Evolutionary conservation across 2,329 filamentous ascomycete species (phyloP), one percentile per base, ranked within the genome.

Genomic region (Fusarium beomiforme): DNA sequence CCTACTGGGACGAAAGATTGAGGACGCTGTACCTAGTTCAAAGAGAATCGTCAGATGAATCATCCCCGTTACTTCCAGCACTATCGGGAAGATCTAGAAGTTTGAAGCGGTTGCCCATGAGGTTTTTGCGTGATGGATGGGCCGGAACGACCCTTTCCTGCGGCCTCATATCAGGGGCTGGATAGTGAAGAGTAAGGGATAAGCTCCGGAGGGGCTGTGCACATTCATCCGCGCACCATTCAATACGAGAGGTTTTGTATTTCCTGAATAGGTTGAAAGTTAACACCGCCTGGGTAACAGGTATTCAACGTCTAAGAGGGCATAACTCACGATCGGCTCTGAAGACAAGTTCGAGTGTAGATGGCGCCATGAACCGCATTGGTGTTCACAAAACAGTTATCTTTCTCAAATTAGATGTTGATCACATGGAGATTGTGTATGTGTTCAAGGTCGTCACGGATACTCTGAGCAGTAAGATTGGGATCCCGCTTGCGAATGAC

Each of bases 381-480:
- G 11, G 91, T 93, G 59, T 88, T 90, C 70, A 97, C 89, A 78
- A 88, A 88, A 64, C 88, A 91, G 78, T 90, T 88, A 7, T 85
- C 85, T 21, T 85, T 83, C 5, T 81, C 79, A 78, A 92, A 91
- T 11, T 82, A 80, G 46, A 96, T 82, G 44, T 87, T 87, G 75
- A 96, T 85, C 14, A 97, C 87, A 24, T 91, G 83, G 2, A 97
- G 85, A 68, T 93, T 93, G 82, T 95, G 90, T 66, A 97, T 95
- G 78, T 97, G 93, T 26, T 94, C 91, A 39, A 96, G 85, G 74
- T 97, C 92, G 8, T 90, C 86, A 14, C 91, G 89, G 69, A 97
- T 89, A 19, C 82, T 81, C 11, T 87, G 81, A 71, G 90, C 90
- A 0, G 90, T 93, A 71, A 92, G 83, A 57, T 82, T 86, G 57